phyloP scores from a whole-genome alignment of 257 asterid genomes.

The Rhazya stricta region DNA sequence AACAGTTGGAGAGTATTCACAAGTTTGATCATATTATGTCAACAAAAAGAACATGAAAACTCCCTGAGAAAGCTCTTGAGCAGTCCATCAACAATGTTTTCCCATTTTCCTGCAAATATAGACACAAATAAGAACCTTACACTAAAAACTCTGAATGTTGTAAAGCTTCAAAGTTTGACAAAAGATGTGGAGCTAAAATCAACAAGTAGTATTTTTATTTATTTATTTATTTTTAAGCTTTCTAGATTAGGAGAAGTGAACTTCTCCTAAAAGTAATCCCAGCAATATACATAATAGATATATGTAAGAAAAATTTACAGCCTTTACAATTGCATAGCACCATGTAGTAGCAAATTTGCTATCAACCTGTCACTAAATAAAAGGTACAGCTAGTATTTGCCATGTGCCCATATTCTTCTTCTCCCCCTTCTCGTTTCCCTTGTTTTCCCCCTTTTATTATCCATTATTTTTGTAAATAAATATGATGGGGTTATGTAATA shows the following conservation, averaged over 20 bases:
- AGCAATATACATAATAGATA: not conserved
- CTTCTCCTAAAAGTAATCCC: not conserved
- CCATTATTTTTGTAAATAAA: not conserved
- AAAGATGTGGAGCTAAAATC: not conserved
- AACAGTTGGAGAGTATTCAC: conserved; percentile 4
- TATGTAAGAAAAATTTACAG: not conserved
- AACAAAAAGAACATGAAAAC: not conserved
- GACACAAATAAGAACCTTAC: not conserved
- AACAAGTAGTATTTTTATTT: not conserved
- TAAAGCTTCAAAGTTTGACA: not conserved
- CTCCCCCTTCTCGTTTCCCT: not conserved
- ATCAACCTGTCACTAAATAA: not conserved
- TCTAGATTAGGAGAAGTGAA: not conserved
- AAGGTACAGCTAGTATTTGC: not conserved
- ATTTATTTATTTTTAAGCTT: too few relatives aligned
- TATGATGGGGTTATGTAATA: not conserved
- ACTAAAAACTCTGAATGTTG: not conserved
- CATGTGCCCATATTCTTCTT: not conserved
- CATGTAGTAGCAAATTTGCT: not conserved
- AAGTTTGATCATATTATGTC: not conserved
- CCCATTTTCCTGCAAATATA: conserved; percentile 10
- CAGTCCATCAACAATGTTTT: not conserved
- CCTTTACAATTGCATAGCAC: not conserved
- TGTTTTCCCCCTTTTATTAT: not conserved
- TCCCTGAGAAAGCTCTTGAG: not conserved